phyloP scores from a whole-genome alignment of 305 asterid genomes.

The Rubia balearica region DNA sequence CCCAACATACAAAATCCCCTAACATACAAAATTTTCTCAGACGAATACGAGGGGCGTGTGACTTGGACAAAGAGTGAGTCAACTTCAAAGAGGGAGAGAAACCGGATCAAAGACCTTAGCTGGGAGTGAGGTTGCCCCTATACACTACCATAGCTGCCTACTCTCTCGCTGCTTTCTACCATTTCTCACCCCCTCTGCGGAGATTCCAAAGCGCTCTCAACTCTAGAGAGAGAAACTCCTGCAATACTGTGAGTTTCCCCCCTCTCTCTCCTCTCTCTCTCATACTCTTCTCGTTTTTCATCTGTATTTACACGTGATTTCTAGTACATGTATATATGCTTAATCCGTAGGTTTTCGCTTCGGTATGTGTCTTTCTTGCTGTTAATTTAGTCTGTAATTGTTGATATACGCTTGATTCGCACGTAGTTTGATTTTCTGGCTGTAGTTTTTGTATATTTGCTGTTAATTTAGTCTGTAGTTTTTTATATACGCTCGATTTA shows the following conservation, averaged over 20 bases:
- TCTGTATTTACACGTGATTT: background rate
- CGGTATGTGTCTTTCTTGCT: background rate
- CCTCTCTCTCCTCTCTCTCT: background rate
- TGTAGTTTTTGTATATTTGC: background rate
- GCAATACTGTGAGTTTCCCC: background rate
- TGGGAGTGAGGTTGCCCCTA: background rate
- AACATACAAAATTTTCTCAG: background rate
- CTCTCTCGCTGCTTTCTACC: background rate
- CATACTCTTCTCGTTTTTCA: background rate
- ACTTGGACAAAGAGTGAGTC: background rate
- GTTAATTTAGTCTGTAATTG: background rate
- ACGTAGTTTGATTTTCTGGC: background rate
- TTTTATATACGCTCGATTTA: background rate
- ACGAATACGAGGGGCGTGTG: background rate
- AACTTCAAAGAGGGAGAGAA: background rate
- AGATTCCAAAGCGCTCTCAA: background rate
- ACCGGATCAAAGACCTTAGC: background rate
- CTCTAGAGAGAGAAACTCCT: background rate
- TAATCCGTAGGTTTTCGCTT: too few species aligned
- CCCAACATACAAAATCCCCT: too few species aligned
- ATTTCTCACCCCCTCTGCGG: background rate
- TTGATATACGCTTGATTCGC: background rate
- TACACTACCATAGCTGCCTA: background rate
- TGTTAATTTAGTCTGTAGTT: background rate
- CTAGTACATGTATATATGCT: too few species aligned